Evolutionary conservation across 129 eudicot genomes (phyloP).

Genomic region (Solidago caesia): DNA sequence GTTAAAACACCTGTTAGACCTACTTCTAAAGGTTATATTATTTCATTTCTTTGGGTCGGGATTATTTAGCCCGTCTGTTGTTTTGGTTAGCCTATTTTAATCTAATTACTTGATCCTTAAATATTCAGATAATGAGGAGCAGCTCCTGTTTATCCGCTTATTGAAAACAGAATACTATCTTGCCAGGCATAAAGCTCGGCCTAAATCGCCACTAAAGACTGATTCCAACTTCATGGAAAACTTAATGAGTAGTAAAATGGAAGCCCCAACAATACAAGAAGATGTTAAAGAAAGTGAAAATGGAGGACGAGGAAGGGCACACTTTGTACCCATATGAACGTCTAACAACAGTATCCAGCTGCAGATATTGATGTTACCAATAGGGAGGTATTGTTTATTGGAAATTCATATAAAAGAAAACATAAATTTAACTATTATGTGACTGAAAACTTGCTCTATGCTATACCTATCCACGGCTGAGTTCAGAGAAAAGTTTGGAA

Average conservation of each 20-base stretch:
- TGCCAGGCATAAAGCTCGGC: background rate
- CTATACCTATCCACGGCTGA: slow-evolving; percentile 82
- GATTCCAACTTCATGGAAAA: slow-evolving; percentile 58
- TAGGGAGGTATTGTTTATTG: slow-evolving; percentile 64
- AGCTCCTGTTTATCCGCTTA: background rate
- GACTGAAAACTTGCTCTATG: slow-evolving; percentile 13
- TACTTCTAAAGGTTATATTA: background rate
- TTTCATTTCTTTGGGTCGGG: too few species aligned
- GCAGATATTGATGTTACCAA: slow-evolving; percentile 80
- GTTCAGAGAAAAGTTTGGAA: slow-evolving; percentile 90
- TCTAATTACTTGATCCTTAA: background rate
- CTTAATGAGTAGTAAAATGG: slow-evolving; percentile 52
- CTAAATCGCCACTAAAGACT: background rate
- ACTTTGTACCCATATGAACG: slow-evolving; percentile 75
- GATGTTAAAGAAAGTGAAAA: slow-evolving; percentile 72
- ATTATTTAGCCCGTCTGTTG: too few species aligned
- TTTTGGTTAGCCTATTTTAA: too few species aligned
- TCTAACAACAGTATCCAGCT: slow-evolving; percentile 51
- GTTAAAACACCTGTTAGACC: background rate
- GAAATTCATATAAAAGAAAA: background rate
- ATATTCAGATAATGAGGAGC: background rate
- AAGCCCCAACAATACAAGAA: slow-evolving; percentile 67
- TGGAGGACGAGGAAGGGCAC: slow-evolving; percentile 88
- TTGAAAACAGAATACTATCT: background rate
- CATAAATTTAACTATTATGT: background rate